Evolutionary conservation across 2,329 filamentous ascomycete species (phyloP).

Genomic region (Aureobasidium leucospermi): DNA sequence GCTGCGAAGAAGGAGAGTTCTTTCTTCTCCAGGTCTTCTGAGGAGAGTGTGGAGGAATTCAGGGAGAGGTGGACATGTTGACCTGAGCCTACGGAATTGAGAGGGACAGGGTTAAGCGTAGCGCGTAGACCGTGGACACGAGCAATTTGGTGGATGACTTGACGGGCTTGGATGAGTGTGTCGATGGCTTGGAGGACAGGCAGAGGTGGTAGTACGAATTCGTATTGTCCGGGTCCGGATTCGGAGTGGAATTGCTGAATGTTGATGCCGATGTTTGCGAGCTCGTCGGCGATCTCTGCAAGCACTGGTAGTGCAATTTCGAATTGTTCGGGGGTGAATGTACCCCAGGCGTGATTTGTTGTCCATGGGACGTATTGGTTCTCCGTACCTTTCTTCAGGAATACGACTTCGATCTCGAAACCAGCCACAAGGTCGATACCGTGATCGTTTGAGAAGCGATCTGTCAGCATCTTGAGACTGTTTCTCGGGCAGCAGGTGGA

Average conservation of each 20-base stretch:
- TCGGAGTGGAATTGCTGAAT: slow-evolving; percentile 71
- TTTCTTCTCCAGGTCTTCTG: slow-evolving; percentile 26
- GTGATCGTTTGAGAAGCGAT: slow-evolving; percentile 43
- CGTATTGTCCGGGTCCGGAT: slow-evolving; percentile 66
- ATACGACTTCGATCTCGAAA: slow-evolving; percentile 75
- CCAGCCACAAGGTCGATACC: slow-evolving; percentile 59
- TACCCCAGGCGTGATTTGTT: slow-evolving; percentile 64
- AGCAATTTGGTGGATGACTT: slow-evolving; percentile 60
- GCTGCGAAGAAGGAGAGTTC: slow-evolving; percentile 63
- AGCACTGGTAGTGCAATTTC: slow-evolving; percentile 51
- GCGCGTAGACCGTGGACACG: slow-evolving; percentile 56
- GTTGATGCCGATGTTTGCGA: slow-evolving; percentile 56
- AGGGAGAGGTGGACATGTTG: slow-evolving; percentile 66
- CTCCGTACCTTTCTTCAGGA: slow-evolving; percentile 46
- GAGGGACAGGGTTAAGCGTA: slow-evolving; percentile 68
- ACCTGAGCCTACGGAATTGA: slow-evolving; percentile 52
- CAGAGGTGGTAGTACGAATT: slow-evolving; percentile 61
- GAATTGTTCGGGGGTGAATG: slow-evolving; percentile 56
- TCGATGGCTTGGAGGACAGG: slow-evolving; percentile 63
- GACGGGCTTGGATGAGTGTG: slow-evolving; percentile 60
- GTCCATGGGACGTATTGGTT: slow-evolving; percentile 40
- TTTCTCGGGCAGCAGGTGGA: slow-evolving; percentile 54
- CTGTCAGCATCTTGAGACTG: slow-evolving; percentile 40
- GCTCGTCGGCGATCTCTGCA: slow-evolving; percentile 55
- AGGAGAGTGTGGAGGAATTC: slow-evolving; percentile 30